A percentile compares a stretch with the other conserved stretches of the same genome.
Evolutionary conservation across 2,329 filamentous ascomycete species (phyloP).

Genomic region (Fusarium sp.): DNA sequence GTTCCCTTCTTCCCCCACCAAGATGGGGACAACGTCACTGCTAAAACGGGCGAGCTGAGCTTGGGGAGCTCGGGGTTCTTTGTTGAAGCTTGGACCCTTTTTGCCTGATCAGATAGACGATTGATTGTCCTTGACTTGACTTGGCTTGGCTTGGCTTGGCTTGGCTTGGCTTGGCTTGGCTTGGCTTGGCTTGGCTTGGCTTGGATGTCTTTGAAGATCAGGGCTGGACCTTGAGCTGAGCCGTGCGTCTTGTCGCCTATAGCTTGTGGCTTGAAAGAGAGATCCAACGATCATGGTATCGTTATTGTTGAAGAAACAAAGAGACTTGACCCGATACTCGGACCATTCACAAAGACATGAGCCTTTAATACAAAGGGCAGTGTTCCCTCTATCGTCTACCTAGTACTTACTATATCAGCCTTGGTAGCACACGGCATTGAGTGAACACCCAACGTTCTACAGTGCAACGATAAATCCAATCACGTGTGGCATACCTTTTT

Average conservation of each 20-base stretch:
- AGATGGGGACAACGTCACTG: constrained; percentile 12
- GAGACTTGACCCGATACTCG: background rate
- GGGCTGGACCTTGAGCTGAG: constrained; percentile 6
- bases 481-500: constrained; percentile 4
- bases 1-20: constrained; percentile 1
- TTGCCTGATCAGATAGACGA: background rate
- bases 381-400: no score
- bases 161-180: background rate
- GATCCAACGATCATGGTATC: background rate
- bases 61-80: constrained; percentile 5
- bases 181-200: background rate
- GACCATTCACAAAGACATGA: background rate
- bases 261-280: constrained; percentile 12
- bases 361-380: background rate
- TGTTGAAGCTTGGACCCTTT: constrained; percentile 9
- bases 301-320: constrained; percentile 6
- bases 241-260: constrained; percentile 4
- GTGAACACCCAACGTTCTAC: background rate
- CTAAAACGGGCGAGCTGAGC: constrained; percentile 11
- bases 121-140: background rate
- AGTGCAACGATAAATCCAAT: constrained; percentile 1
- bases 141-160: background rate
- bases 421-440: constrained; percentile 15
- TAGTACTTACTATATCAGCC: background rate
- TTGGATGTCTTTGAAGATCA: constrained; percentile 2